Percentiles rank a stretch among this genome's conserved stretches.
Conservation (phyloP, 2,329 filamentous ascomycete genomes). For the Parastagonospora avenae region DNA sequence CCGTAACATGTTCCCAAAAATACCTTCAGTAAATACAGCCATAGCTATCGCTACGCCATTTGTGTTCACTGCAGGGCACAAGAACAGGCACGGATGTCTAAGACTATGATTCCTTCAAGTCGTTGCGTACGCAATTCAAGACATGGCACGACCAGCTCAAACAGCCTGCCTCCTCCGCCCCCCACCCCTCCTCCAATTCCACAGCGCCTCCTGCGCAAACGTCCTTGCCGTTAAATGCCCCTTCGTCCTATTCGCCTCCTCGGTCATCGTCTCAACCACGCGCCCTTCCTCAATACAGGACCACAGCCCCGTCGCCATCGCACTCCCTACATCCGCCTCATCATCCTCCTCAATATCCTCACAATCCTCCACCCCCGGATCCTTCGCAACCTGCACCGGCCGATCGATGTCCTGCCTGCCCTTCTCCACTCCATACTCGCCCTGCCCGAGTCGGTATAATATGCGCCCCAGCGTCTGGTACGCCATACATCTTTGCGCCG, state of each 20-base stretch:
- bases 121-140: too few relatives aligned
- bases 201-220: slow-evolving; percentile 87
- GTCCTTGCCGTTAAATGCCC: slow-evolving; percentile 80
- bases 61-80: too few relatives aligned
- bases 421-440: slow-evolving; percentile 66
- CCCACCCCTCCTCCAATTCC: slow-evolving; percentile 80
- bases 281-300: slow-evolving; percentile 74
- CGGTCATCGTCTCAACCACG: slow-evolving; percentile 76
- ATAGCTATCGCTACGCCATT: too few relatives aligned
- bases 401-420: slow-evolving; percentile 49
- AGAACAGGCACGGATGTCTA: too few relatives aligned
- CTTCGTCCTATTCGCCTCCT: slow-evolving; percentile 70
- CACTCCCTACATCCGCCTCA: slow-evolving; percentile 48
- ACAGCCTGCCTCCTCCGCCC: slow-evolving; percentile 62
- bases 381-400: slow-evolving; percentile 51
- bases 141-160: slow-evolving; percentile 19
- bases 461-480: slow-evolving; percentile 90
- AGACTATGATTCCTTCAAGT: too few relatives aligned
- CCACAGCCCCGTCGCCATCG: slow-evolving; percentile 79
- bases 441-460: slow-evolving; percentile 79
- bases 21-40: too few relatives aligned
- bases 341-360: slow-evolving; percentile 37
- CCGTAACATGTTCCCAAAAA: too few relatives aligned
- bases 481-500: slow-evolving; percentile 86
- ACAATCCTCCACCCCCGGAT: slow-evolving; percentile 41